A percentile compares a stretch with the other conserved stretches of the same genome.
Conservation (phyloP, 108 stramenopile genomes). For the Nitzschia sp. region DNA sequence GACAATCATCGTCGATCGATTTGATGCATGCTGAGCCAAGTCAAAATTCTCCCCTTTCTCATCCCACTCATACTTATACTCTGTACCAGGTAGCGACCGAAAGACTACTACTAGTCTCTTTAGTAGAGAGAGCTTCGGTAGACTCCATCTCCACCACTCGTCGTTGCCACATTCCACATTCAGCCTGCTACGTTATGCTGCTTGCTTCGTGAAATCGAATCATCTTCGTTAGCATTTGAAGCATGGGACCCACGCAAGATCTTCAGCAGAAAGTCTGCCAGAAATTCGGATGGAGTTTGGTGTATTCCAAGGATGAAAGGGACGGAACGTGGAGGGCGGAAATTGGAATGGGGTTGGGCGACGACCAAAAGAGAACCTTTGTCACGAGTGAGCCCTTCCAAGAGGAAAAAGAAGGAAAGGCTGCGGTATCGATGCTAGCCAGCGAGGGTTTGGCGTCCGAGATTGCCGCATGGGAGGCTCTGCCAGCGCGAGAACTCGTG, state of each 20-base stretch:
- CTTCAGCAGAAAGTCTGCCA: conserved; percentile 31
- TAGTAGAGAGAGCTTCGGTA: too few relatives aligned
- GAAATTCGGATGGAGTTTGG: conserved; percentile 30
- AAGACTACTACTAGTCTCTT: too few relatives aligned
- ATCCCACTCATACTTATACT: too few relatives aligned
- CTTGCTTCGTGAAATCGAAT: too few relatives aligned
- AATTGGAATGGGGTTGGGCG: conserved; percentile 16
- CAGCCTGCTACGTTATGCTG: too few relatives aligned
- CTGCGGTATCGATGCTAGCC: conserved; percentile 15
- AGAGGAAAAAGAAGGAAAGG: conserved; percentile 16
- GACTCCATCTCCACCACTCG: too few relatives aligned
- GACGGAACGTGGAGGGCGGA: conserved; percentile 20
- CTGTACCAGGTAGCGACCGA: too few relatives aligned
- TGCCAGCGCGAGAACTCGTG: not conserved
- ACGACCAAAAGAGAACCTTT: not conserved
- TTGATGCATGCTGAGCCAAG: too few relatives aligned
- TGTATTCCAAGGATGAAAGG: conserved; percentile 1
- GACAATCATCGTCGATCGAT: too few relatives aligned
- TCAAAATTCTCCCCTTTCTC: too few relatives aligned
- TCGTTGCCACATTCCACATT: too few relatives aligned
- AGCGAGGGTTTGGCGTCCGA: not conserved
- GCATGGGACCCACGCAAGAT: conserved; percentile 16
- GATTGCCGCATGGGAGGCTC: conserved; percentile 4
- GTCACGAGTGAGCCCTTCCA: not conserved
- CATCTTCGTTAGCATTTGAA: too few relatives aligned